phyloP scores from a whole-genome alignment of 805 yeast species.

The Torulaspora franciscae region DNA sequence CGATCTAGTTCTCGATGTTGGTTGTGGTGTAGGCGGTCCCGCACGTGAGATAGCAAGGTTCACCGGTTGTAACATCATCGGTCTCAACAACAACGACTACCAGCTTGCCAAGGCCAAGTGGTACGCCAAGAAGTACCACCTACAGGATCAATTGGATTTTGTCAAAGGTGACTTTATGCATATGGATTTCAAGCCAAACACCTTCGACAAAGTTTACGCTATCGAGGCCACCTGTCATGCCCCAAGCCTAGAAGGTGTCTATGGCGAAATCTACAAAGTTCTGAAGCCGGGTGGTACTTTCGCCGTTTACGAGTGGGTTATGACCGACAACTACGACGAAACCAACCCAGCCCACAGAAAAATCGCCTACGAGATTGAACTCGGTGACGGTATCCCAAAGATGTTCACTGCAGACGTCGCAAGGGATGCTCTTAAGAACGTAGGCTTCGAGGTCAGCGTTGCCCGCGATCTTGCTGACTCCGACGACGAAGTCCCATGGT shows the following conservation, averaged over 20 bases:
- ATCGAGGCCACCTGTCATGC: constrained; percentile 99
- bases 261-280: constrained; percentile 88
- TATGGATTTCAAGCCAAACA: constrained; percentile 87
- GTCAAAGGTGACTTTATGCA: constrained; percentile 99
- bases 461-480: constrained; percentile 78
- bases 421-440: constrained; percentile 72
- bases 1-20: constrained; percentile 92
- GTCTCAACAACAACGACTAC: constrained; percentile 95
- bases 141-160: constrained; percentile 70
- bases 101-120: constrained; percentile 87
- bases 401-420: constrained; percentile 88
- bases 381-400: constrained; percentile 98
- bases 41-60: constrained; percentile 93
- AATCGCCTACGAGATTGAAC: constrained; percentile 94
- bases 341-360: constrained; percentile 82
- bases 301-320: constrained; percentile 99
- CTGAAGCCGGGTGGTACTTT: constrained; percentile 96
- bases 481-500: constrained; percentile 91
- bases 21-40: constrained; percentile 99
- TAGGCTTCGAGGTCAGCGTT: constrained; percentile 78
- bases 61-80: constrained; percentile 80
- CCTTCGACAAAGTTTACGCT: constrained; percentile 96
- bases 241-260: constrained; percentile 92
- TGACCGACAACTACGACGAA: constrained; percentile 92
- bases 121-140: constrained; percentile 61